Percentiles rank a stretch among this genome's conserved stretches.
Conservation (phyloP, 2,329 filamentous ascomycete species). For the Phyllosticta ampelicida region DNA sequence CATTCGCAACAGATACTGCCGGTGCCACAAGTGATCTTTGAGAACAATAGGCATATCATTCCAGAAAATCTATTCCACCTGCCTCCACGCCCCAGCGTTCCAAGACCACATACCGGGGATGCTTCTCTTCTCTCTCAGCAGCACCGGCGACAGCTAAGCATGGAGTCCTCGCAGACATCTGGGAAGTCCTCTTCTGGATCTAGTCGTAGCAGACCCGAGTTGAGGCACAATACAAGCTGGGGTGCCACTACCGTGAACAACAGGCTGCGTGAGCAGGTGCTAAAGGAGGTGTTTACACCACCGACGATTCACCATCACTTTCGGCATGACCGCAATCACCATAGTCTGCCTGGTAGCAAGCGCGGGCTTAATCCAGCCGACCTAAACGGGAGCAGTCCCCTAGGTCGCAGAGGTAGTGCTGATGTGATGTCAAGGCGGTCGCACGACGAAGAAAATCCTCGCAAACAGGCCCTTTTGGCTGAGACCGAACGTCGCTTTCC, state of each 20-base stretch:
- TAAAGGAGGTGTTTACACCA: slow-evolving; percentile 83
- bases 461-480: slow-evolving; percentile 33
- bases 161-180: slow-evolving; percentile 15
- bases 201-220: slow-evolving; percentile 27
- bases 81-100: slow-evolving; percentile 34
- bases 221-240: slow-evolving; percentile 53
- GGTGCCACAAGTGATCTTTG: slow-evolving; percentile 83
- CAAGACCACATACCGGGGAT: slow-evolving; percentile 16
- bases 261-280: slow-evolving; percentile 76
- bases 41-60: slow-evolving; percentile 88
- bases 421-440: slow-evolving; percentile 18
- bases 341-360: slow-evolving; percentile 8
- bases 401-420: slow-evolving; percentile 28
- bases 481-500: slow-evolving; percentile 24
- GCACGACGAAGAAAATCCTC: slow-evolving; percentile 14
- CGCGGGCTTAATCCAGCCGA: neutral
- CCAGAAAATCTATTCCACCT: slow-evolving; percentile 70
- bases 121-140: slow-evolving; percentile 22
- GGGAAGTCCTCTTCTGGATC: slow-evolving; percentile 13
- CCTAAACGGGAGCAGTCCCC: slow-evolving; percentile 12
- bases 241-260: slow-evolving; percentile 88
- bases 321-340: slow-evolving; percentile 42
- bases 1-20: slow-evolving; percentile 67
- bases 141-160: slow-evolving; percentile 26
- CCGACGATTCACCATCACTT: slow-evolving; percentile 69